Evolutionary conservation across 2,329 filamentous ascomycete species (phyloP).

Genomic region (Ophiognomonia clavigignenti-juglandacearum): DNA sequence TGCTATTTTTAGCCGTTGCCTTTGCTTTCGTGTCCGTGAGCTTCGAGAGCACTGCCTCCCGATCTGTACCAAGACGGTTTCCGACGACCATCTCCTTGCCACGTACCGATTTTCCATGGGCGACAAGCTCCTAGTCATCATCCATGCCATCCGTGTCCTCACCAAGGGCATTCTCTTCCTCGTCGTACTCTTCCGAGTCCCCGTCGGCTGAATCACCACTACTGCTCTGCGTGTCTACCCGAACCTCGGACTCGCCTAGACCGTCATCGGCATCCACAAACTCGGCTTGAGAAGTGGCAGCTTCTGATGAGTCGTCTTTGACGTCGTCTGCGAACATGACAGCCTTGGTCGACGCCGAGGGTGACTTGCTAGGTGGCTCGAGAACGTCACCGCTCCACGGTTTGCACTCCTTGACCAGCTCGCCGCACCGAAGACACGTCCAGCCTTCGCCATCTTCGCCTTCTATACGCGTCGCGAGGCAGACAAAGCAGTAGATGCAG

Average conservation of each 20-base stretch:
- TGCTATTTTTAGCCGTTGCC: no score
- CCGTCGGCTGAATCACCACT: conserved; percentile 15
- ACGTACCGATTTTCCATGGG: no score
- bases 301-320: conserved; percentile 27
- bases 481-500: conserved; percentile 95
- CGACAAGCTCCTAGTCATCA: no score
- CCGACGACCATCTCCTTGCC: no score
- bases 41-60: no score
- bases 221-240: conserved; percentile 16
- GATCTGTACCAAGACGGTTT: no score
- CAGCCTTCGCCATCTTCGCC: conserved; percentile 92
- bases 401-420: conserved; percentile 75
- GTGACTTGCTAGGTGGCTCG: conserved; percentile 43
- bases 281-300: conserved; percentile 17
- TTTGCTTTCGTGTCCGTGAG: no score
- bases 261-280: conserved; percentile 7
- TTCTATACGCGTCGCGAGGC: conserved; percentile 83
- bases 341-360: conserved; percentile 40
- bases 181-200: conserved; percentile 27
- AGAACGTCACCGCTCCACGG: conserved; percentile 91
- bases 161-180: conserved; percentile 24
- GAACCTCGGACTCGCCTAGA: conserved; percentile 10
- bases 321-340: conserved; percentile 60
- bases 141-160: conserved; percentile 22
- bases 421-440: conserved; percentile 85